Base-by-base conservation (phyloP, 2,329 filamentous ascomycete species). In the Nothophaeocryptopus gaeumannii region DNA sequence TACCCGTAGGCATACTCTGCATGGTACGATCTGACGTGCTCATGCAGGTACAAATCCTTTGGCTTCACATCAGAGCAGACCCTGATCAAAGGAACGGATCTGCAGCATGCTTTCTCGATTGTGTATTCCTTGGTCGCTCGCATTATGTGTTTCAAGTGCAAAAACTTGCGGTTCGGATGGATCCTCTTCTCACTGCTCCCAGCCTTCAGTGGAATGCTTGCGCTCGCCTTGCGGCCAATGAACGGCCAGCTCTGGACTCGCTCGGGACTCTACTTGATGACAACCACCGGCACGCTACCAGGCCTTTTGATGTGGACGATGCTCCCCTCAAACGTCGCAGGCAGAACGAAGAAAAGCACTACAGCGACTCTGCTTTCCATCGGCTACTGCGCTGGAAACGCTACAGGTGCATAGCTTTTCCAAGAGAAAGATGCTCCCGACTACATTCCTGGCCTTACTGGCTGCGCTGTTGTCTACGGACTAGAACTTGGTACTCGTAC, bases 361-460 rank as follows among this genome's bases (percentile, higher is more conserved):
- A 72, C 68, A 4, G 71, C 68, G 5, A 71, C 71, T 3, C 67
- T 72, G 35, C 70, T 72, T 2, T 73, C 76, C 43, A 66, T 73
- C 9, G 71, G 58, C 20, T 76, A 74, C 54, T 74, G 72, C 38
- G 69, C 70, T 2, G 73, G 72, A 2, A 75, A 75, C 52, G 73
- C 74, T 64, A 64, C 66, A 0, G 72, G 72, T 2, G 70, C 69
- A 5, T 71, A 74, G 58, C 72, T 75, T 39, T 75, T 74, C 61
- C 62, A 65, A 38, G 59, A 67, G 2, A 63, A 65, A 31, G 73
- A 74, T 54, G 72, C 73, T 5, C 73, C 72, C 0, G 65, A 67
- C 32, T 75, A 75, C 51, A 63, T 73, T 3, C 67, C 70, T 2
- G 72, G 72, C 8, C 72, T 70, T 11, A 56, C 58, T n/a, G 59